phyloP scores from a whole-genome alignment of 2,329 filamentous ascomycete species.

The Penicillium hordei region DNA sequence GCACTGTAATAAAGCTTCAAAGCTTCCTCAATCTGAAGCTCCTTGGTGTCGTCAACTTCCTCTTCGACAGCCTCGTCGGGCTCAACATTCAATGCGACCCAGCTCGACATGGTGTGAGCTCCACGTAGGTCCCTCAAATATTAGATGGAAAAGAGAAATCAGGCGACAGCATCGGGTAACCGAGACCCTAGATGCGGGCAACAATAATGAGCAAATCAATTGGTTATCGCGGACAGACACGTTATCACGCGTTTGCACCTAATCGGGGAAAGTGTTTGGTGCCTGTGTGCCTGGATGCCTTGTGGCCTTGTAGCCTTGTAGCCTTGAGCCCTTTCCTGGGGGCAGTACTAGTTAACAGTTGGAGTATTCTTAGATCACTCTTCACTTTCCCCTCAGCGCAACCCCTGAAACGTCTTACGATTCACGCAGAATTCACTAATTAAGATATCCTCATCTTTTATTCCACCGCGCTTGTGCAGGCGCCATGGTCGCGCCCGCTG shows the following conservation, averaged over 20 bases:
- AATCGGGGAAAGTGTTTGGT: constrained; percentile 15
- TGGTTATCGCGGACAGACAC: constrained; percentile 20
- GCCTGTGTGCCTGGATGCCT: constrained; percentile 8
- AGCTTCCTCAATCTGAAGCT: constrained; percentile 95
- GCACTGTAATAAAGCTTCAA: constrained; percentile 91
- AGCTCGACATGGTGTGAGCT: constrained; percentile 55
- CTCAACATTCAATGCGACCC: constrained; percentile 89
- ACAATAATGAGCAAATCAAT: constrained; percentile 5
- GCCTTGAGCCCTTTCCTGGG: constrained; percentile 22
- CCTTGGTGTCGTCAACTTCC: constrained; percentile 91
- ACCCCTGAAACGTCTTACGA: constrained; percentile 9
- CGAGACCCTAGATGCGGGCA: not conserved
- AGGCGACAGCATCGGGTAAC: constrained; percentile 21
- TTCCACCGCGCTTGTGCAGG: constrained; percentile 25
- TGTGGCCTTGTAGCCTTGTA: constrained; percentile 23
- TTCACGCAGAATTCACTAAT: not conserved
- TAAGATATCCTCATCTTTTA: constrained; percentile 4
- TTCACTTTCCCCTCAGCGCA: constrained; percentile 13
- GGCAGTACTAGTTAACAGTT: not conserved
- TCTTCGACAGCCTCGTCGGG: constrained; percentile 87
- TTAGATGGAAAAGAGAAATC: not conserved
- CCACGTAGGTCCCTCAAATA: constrained; percentile 10
- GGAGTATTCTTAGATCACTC: constrained; percentile 9
- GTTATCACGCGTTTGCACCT: constrained; percentile 18
- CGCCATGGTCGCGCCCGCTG: constrained; percentile 71